Evolutionary conservation across 1,139 yeast genomes (phyloP).

Genomic region (Candida tropicalis): DNA sequence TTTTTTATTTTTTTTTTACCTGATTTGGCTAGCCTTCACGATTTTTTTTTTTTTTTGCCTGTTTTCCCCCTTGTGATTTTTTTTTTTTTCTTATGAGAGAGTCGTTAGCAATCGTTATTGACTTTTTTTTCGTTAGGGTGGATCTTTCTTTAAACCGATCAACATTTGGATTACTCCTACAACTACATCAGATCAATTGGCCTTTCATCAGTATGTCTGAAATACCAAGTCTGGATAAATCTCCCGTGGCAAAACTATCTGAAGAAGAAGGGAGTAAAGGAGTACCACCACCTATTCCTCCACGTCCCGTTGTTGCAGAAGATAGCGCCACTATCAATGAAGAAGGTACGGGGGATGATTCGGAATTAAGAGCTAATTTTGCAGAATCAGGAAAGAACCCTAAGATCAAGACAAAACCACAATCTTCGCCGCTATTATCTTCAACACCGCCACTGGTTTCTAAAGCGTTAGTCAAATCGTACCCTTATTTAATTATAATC

Average conservation of each 20-base stretch:
- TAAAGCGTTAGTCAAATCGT: constrained; percentile 76
- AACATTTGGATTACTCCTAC: neutral
- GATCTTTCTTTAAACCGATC: neutral
- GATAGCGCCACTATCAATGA: constrained; percentile 7
- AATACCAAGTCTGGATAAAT: neutral
- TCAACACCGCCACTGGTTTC: constrained; percentile 93
- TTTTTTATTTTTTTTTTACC: no score
- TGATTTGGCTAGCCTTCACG: no score
- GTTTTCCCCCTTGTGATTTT: no score
- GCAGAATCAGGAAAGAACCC: constrained; percentile 8
- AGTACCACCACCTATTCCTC: neutral
- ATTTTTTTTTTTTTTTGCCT: no score
- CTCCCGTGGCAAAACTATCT: neutral
- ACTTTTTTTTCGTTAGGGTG: constrained; percentile 3
- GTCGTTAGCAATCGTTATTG: constrained; percentile 1
- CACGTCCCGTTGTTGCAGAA: neutral
- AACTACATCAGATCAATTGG: constrained; percentile 3
- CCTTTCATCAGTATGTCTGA: constrained; percentile 8
- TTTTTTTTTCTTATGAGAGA: neutral
- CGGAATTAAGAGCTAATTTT: constrained; percentile 18
- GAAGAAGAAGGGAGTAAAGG: neutral
- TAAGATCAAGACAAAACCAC: constrained; percentile 32
- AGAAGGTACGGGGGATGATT: constrained; percentile 7
- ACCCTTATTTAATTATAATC: constrained; percentile 76
- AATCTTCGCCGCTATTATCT: constrained; percentile 65